These are phyloP conservation scores for Blastobotrys proliferans DNA, from an alignment of 1,139 yeast genomes.

Conservation along the genomic window DNA sequence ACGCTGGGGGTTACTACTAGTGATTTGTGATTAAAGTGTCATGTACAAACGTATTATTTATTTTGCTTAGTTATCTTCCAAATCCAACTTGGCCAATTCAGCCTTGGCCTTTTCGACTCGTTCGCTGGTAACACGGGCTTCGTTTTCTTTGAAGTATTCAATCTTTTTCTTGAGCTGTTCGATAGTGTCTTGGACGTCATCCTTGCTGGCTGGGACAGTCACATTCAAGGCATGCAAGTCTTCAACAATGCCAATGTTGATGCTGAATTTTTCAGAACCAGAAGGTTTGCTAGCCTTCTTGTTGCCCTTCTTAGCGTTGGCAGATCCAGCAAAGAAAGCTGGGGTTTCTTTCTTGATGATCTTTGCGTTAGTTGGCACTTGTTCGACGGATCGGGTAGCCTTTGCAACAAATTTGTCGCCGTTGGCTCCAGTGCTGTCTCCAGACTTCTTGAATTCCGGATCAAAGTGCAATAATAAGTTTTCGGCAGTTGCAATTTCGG, in stretches of 20 bases:
- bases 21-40: no score
- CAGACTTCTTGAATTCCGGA: constrained; percentile 57
- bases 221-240: constrained; percentile 74
- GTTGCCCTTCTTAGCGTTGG: constrained; percentile 48
- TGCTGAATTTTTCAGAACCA: constrained; percentile 46
- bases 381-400: constrained; percentile 43
- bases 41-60: no score
- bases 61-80: constrained; percentile 20
- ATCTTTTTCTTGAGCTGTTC: constrained; percentile 71
- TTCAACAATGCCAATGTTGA: constrained; percentile 78
- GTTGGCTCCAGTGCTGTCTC: constrained; percentile 30
- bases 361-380: constrained; percentile 60
- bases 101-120: constrained; percentile 74
- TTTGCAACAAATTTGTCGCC: constrained; percentile 29
- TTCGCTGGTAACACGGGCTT: constrained; percentile 75
- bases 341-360: constrained; percentile 62
- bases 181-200: constrained; percentile 65
- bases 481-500: constrained; percentile 71
- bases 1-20: no score
- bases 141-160: constrained; percentile 63
- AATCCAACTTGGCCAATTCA: constrained; percentile 57
- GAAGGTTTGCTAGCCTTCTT: constrained; percentile 34
- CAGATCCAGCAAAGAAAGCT: constrained; percentile 50
- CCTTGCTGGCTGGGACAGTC: constrained; percentile 74
- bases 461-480: constrained; percentile 68